Percentiles rank a stretch among this genome's conserved stretches.
These are phyloP conservation scores for Eimeria necatrix DNA, from an alignment of 169 alveolate genomes.

Conservation along the genomic window DNA sequence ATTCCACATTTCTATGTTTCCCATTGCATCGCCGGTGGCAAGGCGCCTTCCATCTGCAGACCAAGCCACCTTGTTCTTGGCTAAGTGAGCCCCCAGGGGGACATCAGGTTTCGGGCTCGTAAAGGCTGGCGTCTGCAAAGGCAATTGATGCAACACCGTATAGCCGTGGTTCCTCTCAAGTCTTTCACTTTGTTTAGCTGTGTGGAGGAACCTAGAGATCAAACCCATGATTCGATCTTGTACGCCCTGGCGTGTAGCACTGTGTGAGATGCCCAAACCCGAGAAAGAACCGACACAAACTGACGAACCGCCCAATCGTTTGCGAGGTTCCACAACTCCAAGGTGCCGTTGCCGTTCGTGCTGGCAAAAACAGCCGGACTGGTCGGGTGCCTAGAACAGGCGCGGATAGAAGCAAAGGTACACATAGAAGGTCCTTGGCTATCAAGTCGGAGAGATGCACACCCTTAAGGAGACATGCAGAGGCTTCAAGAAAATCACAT, in stretches of 20 bases:
- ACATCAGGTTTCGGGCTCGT: not conserved
- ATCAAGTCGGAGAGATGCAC: no score
- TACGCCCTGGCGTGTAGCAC: no score
- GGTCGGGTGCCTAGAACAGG: slow-evolving; percentile 20
- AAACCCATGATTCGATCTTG: no score
- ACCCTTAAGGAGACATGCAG: no score
- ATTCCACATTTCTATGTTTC: slow-evolving; percentile 41
- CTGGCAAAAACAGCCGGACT: slow-evolving; percentile 33
- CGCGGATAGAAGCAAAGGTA: not conserved
- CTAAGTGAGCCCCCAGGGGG: not conserved
- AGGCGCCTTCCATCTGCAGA: slow-evolving; percentile 14
- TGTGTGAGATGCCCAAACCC: no score
- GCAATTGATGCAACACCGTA: not conserved
- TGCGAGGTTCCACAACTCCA: slow-evolving; percentile 58
- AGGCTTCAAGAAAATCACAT: no score
- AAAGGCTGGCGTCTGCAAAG: slow-evolving; percentile 6
- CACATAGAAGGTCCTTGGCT: not conserved
- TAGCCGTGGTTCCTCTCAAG: no score
- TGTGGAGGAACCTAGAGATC: no score
- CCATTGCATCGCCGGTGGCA: slow-evolving; percentile 45
- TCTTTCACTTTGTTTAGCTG: no score
- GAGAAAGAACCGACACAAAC: not conserved
- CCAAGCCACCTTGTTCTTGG: slow-evolving; percentile 47
- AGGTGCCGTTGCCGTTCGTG: slow-evolving; percentile 21
- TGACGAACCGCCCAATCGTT: slow-evolving; percentile 48